Conservation (phyloP, 2,329 filamentous ascomycete species). For the Xylariaceae sp. region DNA sequence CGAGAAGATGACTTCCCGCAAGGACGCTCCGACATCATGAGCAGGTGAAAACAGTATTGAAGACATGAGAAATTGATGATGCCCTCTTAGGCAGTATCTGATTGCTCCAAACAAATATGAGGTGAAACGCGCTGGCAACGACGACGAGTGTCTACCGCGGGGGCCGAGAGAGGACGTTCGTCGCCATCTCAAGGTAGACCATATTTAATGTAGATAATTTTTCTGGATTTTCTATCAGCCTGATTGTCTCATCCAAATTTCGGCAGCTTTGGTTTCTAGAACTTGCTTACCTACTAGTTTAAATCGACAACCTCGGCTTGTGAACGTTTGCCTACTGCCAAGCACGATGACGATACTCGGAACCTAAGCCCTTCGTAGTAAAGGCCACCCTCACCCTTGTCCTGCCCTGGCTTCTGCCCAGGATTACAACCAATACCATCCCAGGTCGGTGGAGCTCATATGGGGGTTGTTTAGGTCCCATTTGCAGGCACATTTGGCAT, state of each 20-base stretch:
- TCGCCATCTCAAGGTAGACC: not conserved
- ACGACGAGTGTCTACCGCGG: not conserved
- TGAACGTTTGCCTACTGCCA: not conserved
- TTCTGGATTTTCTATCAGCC: no score
- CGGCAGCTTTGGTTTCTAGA: not conserved
- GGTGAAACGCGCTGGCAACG: not conserved
- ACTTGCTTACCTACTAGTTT: not conserved
- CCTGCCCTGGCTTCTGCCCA: no score
- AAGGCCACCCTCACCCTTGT: not conserved
- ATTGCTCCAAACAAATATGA: not conserved
- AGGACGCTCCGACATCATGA: not conserved
- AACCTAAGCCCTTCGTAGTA: slow-evolving; percentile 18
- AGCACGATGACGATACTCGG: slow-evolving; percentile 12
- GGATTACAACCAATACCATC: not conserved
- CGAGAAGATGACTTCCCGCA: slow-evolving; percentile 18
- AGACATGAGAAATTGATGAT: slow-evolving; percentile 10
- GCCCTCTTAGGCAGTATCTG: not conserved
- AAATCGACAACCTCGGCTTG: slow-evolving; percentile 8
- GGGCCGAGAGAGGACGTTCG: not conserved
- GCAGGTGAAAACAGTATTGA: slow-evolving; percentile 15
- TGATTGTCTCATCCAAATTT: no score
- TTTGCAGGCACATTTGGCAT: not conserved
- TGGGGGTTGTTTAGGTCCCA: slow-evolving; percentile 3
- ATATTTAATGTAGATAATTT: no score
- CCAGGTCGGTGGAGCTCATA: slow-evolving; percentile 1